Evolutionary conservation across 2,329 filamentous ascomycete species (phyloP).

Genomic region (Fusarium sp.): DNA sequence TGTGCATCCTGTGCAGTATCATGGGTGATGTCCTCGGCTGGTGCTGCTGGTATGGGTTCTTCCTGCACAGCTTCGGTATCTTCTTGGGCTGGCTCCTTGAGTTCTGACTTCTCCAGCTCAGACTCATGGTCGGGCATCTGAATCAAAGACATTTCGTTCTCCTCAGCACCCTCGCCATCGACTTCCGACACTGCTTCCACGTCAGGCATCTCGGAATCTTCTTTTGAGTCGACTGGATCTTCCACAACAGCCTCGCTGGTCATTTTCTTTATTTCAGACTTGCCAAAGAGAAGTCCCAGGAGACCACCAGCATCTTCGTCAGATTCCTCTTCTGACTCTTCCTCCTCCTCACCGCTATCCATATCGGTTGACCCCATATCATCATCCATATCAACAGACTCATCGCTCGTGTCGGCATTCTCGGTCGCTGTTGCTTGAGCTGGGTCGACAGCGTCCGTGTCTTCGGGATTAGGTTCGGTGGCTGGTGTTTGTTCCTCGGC

Average conservation of each 20-base stretch:
- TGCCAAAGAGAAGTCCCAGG: conserved; percentile 68
- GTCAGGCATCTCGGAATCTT: conserved; percentile 44
- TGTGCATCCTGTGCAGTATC: not conserved
- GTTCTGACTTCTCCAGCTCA: not conserved
- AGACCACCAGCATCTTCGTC: conserved; percentile 60
- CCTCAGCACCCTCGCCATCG: conserved; percentile 48
- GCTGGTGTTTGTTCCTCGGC: conserved; percentile 42
- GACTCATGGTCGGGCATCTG: conserved; percentile 45
- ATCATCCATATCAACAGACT: conserved; percentile 76
- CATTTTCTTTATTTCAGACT: conserved; percentile 66
- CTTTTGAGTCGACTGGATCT: conserved; percentile 27
- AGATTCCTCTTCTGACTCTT: conserved; percentile 58
- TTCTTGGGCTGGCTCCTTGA: conserved; percentile 26
- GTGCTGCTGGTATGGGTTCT: not conserved
- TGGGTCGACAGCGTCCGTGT: conserved; percentile 39
- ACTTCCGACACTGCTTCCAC: not conserved
- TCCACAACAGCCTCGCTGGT: conserved; percentile 53
- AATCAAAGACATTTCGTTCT: conserved; percentile 51
- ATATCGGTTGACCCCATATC: conserved; percentile 70
- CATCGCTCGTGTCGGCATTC: conserved; percentile 65
- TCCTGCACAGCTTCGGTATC: not conserved
- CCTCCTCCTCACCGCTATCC: conserved; percentile 57
- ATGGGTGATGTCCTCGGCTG: not conserved
- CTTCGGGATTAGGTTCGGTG: conserved; percentile 39
- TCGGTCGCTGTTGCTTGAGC: conserved; percentile 42